Evolutionary conservation across 345 rosid genomes (phyloP), one percentile per base, ranked within the genome.

Genomic region (Bruguiera sexangula): DNA sequence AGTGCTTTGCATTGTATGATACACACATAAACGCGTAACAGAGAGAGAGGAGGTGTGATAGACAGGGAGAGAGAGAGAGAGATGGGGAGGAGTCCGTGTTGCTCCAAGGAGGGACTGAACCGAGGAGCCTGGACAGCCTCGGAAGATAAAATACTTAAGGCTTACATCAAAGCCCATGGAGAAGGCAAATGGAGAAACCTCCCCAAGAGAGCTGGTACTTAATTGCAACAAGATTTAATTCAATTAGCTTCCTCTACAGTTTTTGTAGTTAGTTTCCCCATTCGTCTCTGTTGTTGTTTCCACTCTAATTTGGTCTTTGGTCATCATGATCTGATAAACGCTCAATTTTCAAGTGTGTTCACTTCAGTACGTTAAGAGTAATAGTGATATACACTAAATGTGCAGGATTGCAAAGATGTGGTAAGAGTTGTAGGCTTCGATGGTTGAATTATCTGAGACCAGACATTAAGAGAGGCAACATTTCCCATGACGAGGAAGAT

Each of bases 391-490:
- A 1, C 19, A n/a, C 1, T 29, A 19, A 6, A 57, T 27, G 30
- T 70, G 16, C 55, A 70, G 74, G 68, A 26, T 32, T 70, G 22
- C 55, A 36, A 60, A 70, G 73, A 62, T 63, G 85, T 20, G 83
- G 80, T 22, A 82, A 79, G 78, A 82, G 85, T 66, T 82, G 85
- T 70, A 75, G 85, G 32, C 75, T 79, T 3, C 36, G 83, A 6
- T 82, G 85, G 85, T 65, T 79, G 51, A 82, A 82, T 65, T 79
- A 82, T 21, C 67, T 79, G 58, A 76, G 80, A 43, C 85, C 85
- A 6, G 78, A 79, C 52, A 79, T 82, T 75, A 82, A 78, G 67
- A 74, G 85, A 53, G 85, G 85, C 6, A 77, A 82, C 60, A 76
- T 82, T 50, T 22, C 83, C 7, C 52, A 56, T 2, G 80, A 79